Percentiles rank a stretch among this genome's conserved stretches.
Evolutionary conservation across 2,329 filamentous ascomycete species (phyloP).

Genomic region (Diplodia intermedia): DNA sequence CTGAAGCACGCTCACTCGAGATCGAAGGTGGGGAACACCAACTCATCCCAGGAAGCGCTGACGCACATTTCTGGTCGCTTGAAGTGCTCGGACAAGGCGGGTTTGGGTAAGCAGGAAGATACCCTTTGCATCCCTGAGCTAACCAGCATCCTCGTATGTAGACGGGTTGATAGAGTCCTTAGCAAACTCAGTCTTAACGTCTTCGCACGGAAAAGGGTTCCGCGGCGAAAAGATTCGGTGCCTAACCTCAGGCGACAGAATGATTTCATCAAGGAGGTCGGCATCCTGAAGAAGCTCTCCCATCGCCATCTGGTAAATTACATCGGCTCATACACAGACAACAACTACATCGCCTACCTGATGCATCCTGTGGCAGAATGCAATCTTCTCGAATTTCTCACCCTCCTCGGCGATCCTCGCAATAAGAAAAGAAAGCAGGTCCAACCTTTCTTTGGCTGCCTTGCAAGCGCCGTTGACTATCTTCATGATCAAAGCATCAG

Average conservation of each 20-base stretch:
- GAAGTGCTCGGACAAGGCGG: not conserved
- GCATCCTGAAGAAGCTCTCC: slow-evolving; percentile 41
- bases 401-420: not conserved
- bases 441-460: slow-evolving; percentile 34
- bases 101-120: not conserved
- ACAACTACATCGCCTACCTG: slow-evolving; percentile 41
- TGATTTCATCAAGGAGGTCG: slow-evolving; percentile 40
- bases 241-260: slow-evolving; percentile 4
- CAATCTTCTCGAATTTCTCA: not conserved
- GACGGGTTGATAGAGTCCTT: slow-evolving; percentile 35
- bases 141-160: not conserved
- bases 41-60: not conserved
- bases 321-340: slow-evolving; percentile 45
- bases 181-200: slow-evolving; percentile 38
- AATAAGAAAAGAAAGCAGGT: slow-evolving; percentile 32
- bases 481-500: slow-evolving; percentile 24
- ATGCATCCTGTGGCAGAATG: slow-evolving; percentile 34
- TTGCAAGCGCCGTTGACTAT: slow-evolving; percentile 27
- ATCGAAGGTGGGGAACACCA: not conserved
- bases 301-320: slow-evolving; percentile 43
- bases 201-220: slow-evolving; percentile 43
- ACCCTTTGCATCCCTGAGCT: not conserved
- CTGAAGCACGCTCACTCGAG: not conserved
- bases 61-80: not conserved
- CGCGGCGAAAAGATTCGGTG: slow-evolving; percentile 21